Percentiles rank a stretch among this genome's conserved stretches.
Evolutionary conservation across 768 basidiomycete genomes (phyloP).

Genomic region (Mycena maculata): DNA sequence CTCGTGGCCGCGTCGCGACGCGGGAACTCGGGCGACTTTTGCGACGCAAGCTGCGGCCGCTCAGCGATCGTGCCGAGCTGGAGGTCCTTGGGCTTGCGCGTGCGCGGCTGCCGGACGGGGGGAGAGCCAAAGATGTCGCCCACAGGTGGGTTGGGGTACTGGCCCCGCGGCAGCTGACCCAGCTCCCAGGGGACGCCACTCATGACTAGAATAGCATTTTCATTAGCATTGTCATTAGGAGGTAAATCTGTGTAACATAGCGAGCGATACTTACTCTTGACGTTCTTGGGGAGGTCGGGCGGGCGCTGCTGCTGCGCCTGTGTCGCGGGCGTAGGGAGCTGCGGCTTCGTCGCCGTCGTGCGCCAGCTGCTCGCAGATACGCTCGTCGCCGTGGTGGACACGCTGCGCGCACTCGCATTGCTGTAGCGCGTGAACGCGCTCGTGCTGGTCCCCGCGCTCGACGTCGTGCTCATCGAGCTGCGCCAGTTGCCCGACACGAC

Average conservation of each 20-base stretch:
- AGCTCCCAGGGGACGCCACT: constrained; percentile 83
- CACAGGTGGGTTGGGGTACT: constrained; percentile 64
- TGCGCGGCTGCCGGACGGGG: constrained; percentile 71
- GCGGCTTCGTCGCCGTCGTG: constrained; percentile 50
- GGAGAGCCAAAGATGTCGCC: constrained; percentile 74
- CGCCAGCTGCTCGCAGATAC: constrained; percentile 83
- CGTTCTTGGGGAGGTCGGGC: constrained; percentile 64
- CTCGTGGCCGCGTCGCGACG: constrained; percentile 78
- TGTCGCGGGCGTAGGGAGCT: constrained; percentile 40
- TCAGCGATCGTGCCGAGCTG: constrained; percentile 82
- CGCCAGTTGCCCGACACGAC: constrained; percentile 81
- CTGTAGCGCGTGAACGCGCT: constrained; percentile 85
- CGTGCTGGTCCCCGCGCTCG: constrained; percentile 75
- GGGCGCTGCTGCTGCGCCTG: no score
- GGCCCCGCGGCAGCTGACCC: constrained; percentile 73
- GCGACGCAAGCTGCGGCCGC: constrained; percentile 61
- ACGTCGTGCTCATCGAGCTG: constrained; percentile 77
- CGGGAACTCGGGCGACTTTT: constrained; percentile 59
- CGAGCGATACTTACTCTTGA: constrained; percentile 75
- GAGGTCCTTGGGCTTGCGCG: constrained; percentile 73
- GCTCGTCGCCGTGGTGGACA: constrained; percentile 86
- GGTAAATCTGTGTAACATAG: no score
- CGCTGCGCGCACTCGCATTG: constrained; percentile 76
- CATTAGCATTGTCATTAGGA: no score
- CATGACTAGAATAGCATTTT: no score